Evolutionary conservation across 176 grass and related monocot species (phyloP).

Genomic region (Carex myosuroides): DNA sequence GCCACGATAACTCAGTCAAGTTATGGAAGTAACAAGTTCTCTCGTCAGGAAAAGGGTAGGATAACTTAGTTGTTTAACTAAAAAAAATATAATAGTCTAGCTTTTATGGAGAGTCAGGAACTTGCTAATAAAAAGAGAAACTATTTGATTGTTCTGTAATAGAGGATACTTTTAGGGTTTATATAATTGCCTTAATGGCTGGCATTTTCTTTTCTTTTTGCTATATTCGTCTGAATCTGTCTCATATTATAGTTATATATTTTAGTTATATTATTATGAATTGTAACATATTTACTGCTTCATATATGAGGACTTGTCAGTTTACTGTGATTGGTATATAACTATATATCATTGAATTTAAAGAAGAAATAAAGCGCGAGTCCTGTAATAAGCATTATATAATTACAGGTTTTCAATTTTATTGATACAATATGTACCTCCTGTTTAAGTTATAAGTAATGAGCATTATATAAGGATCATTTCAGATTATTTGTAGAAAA

Average conservation of each 20-base stretch:
- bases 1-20: constrained; percentile 90
- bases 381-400: background rate
- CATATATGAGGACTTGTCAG: background rate
- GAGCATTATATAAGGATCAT: no score
- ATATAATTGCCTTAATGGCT: constrained; percentile 5
- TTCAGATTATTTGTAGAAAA: no score
- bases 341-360: background rate
- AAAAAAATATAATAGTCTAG: background rate
- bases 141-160: background rate
- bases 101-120: background rate
- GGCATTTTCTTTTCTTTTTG: background rate
- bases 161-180: background rate
- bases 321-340: background rate
- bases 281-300: background rate
- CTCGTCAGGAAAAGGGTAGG: background rate
- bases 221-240: background rate
- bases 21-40: constrained; percentile 76
- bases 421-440: background rate
- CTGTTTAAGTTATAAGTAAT: background rate
- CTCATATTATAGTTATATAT: constrained; percentile 2
- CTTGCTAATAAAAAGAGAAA: constrained; percentile 6
- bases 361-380: background rate
- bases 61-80: constrained; percentile 10
- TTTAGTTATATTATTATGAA: background rate
- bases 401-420: background rate